Evolutionary conservation across 345 rosid species (phyloP), one percentile per base, ranked within the genome.

Genomic region (Eucalyptus curtisii): DNA sequence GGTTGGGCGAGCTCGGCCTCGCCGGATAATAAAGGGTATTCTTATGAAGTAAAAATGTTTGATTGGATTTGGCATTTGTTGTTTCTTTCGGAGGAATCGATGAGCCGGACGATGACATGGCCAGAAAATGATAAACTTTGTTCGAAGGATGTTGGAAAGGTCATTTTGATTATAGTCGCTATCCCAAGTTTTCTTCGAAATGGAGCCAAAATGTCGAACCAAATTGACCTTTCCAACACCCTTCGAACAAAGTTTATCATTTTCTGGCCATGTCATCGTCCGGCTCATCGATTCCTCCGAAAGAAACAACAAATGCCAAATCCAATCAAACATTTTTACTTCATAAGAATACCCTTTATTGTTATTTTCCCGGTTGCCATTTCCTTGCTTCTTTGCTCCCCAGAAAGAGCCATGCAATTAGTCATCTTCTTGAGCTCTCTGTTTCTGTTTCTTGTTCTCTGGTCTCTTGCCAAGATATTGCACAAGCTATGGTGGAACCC

Each of bases 401-500:
- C 27, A 25, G 50, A 22, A 42, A 31, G 40, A 14, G 40, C 84
- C 84, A 76, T 76, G 42, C 40, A 76, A 42, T 76, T 42, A 76
- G 40, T 76, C 84, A 33, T 20, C 84, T 31, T 76, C 84, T 88
- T 31, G 66, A 76, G 42, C 86, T 48, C 71, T 88, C 59, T 88
- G 48, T 24, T 88, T 24, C 31, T 88, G 89, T 33, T 76, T n/a
- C 49, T 44, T 53, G 45, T 82, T 16, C n/a, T 48, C 40, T 33
- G 49, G 31, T 64, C 37, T 80, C 52, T 88, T 55, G 76, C 50
- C 25, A 33, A 61, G 45, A 10, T 85, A 42, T 4, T 88, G 45
- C 15, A 85, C 52, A 88, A 88, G 89, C 89, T 88, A 88, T 88
- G 89, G 89, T 85, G 52, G 87, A 45, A 20, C 24, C 89, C 89